Evolutionary conservation across 148 eudicot genomes (phyloP).

Genomic region (Chenopodium album): DNA sequence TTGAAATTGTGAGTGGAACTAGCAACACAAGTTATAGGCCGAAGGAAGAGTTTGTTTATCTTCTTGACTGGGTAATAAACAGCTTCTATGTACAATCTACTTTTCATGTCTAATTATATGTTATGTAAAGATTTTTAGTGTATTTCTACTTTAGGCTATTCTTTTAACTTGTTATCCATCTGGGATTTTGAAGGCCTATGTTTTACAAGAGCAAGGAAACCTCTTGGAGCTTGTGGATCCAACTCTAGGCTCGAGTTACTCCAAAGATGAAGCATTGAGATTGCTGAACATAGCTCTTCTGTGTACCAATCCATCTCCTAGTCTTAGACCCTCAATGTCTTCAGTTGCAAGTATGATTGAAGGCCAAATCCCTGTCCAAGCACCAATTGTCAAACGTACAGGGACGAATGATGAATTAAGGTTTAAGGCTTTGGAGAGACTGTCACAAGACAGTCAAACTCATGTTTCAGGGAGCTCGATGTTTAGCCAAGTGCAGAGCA

Average conservation of each 20-base stretch:
- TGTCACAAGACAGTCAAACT: conserved; percentile 49
- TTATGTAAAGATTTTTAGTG: background rate
- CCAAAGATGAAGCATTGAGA: conserved; percentile 47
- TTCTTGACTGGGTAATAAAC: conserved; percentile 83
- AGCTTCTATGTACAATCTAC: no score
- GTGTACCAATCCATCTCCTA: conserved; percentile 70
- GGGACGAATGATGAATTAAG: conserved; percentile 35
- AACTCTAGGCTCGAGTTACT: conserved; percentile 49
- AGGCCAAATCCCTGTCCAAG: conserved; percentile 54
- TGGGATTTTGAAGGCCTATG: conserved; percentile 57
- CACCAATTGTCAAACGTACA: conserved; percentile 45
- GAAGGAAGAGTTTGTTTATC: conserved; percentile 82
- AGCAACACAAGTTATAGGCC: conserved; percentile 81
- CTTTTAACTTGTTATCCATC: background rate
- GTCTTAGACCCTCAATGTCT: conserved; percentile 80
- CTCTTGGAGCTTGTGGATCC: conserved; percentile 87
- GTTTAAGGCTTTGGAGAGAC: conserved; percentile 50
- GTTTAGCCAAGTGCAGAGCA: conserved; percentile 39
- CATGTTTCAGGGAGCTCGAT: conserved; percentile 34
- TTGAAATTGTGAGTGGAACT: conserved; percentile 83
- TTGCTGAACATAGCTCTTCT: conserved; percentile 55
- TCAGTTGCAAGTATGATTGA: conserved; percentile 63
- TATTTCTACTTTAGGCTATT: background rate
- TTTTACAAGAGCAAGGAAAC: conserved; percentile 81
- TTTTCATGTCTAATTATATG: no score